phyloP scores from a whole-genome alignment of 306 rosid species.

The Luffa aegyptiaca region DNA sequence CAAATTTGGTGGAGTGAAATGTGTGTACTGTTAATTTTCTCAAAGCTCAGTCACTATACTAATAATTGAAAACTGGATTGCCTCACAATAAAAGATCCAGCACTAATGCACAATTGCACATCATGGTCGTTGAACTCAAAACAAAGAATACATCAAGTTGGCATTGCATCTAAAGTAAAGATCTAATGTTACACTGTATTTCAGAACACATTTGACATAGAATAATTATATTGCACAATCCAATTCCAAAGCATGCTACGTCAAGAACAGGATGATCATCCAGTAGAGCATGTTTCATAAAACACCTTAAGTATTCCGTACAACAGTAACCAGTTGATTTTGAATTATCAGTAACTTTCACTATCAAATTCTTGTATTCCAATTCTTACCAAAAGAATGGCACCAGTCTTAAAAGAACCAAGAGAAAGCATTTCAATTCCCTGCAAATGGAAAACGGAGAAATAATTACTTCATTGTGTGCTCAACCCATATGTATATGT shows the following conservation, averaged over 20 bases:
- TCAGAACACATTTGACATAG: not conserved
- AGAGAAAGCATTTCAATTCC: constrained; percentile 99
- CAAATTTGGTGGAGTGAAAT: not conserved
- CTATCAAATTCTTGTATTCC: not conserved
- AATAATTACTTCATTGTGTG: not conserved
- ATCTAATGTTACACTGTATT: not conserved
- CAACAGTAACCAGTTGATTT: not conserved
- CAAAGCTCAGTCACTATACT: not conserved
- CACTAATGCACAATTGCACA: not conserved
- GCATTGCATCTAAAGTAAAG: not conserved
- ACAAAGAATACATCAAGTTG: not conserved
- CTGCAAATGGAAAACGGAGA: constrained; percentile 33
- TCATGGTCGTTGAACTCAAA: not conserved
- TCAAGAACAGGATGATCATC: not conserved
- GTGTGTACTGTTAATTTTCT: not conserved
- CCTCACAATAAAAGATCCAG: not conserved
- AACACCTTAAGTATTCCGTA: not conserved
- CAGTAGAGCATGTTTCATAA: not conserved
- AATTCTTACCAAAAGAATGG: constrained; percentile 79
- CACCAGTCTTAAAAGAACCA: constrained; percentile 98
- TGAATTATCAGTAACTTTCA: not conserved
- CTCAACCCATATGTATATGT: not conserved
- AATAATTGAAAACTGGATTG: not conserved
- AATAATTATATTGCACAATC: not conserved
- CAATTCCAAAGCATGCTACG: not conserved